These are phyloP conservation scores for Epichloe gansuensis DNA, from an alignment of 2,329 filamentous ascomycete genomes.

Conservation along the genomic window DNA sequence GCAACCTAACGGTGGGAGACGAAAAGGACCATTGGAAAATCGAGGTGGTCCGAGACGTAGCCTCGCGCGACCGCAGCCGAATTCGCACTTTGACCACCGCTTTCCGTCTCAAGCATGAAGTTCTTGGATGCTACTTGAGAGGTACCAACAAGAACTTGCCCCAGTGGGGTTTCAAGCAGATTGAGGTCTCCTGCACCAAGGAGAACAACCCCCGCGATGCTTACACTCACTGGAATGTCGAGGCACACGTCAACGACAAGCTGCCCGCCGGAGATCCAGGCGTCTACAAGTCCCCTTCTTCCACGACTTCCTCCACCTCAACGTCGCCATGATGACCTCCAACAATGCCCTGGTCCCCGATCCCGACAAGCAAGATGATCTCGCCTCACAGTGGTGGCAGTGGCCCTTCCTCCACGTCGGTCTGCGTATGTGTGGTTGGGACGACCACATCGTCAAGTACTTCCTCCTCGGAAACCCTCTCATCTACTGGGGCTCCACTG, in stretches of 20 bases:
- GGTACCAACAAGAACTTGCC: slow-evolving; percentile 93
- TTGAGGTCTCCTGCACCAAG: slow-evolving; percentile 92
- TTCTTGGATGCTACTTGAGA: slow-evolving; percentile 82
- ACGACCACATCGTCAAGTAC: slow-evolving; percentile 91
- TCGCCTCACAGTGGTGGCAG: slow-evolving; percentile 95
- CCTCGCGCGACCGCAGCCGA: slow-evolving; percentile 71
- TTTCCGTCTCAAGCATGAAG: slow-evolving; percentile 75
- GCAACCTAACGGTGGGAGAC: slow-evolving; percentile 88
- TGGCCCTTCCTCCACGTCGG: slow-evolving; percentile 95
- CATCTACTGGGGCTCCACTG: slow-evolving; percentile 90
- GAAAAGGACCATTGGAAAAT: slow-evolving; percentile 96
- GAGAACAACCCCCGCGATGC: slow-evolving; percentile 83
- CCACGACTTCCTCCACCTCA: slow-evolving; percentile 94
- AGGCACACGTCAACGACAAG: slow-evolving; percentile 87
- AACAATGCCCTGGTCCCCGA: slow-evolving; percentile 98
- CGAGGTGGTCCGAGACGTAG: slow-evolving; percentile 82
- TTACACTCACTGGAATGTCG: slow-evolving; percentile 98
- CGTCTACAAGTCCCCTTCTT: slow-evolving; percentile 91
- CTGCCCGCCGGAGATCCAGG: slow-evolving; percentile 80
- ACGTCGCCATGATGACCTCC: slow-evolving; percentile 99
- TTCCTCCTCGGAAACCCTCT: slow-evolving; percentile 95
- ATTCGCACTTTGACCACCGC: slow-evolving; percentile 86
- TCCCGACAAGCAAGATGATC: slow-evolving; percentile 96
- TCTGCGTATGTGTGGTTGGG: slow-evolving; percentile 97
- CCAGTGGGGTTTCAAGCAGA: slow-evolving; percentile 99